A percentile compares a stretch with the other conserved stretches of the same genome.
Conservation (phyloP, 306 rosid genomes). For the Castanopsis chinensis region DNA sequence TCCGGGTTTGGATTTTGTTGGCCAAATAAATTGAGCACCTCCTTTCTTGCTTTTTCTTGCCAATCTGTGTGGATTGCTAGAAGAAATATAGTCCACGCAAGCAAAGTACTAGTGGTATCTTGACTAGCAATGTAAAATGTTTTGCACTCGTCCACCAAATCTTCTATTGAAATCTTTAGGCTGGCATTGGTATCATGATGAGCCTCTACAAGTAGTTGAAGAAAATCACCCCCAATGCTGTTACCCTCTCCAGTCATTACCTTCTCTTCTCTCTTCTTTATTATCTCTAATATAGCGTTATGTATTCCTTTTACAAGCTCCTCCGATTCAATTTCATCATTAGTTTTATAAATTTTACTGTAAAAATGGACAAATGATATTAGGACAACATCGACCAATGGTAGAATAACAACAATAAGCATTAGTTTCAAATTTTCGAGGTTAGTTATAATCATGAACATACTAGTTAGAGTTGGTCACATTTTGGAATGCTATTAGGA, state of each 20-base stretch:
- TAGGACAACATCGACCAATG: too few relatives aligned
- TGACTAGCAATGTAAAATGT: conserved; percentile 28
- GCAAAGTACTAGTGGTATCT: conserved; percentile 30
- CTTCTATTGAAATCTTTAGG: conserved; percentile 17
- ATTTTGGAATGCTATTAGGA: too few relatives aligned
- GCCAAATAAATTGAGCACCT: not conserved
- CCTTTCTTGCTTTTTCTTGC: conserved; percentile 36
- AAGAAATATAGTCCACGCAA: conserved; percentile 28
- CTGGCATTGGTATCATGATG: conserved; percentile 15
- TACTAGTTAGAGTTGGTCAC: too few relatives aligned
- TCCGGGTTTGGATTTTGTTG: not conserved
- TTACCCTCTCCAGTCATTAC: conserved; percentile 6
- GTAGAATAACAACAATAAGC: too few relatives aligned
- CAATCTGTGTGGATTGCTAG: conserved; percentile 33
- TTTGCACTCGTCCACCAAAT: conserved; percentile 35
- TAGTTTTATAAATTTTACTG: conserved; percentile 25
- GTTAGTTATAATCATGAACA: too few relatives aligned
- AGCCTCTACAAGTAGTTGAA: conserved; percentile 27
- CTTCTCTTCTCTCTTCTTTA: conserved; percentile 23
- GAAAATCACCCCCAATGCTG: conserved; percentile 30
- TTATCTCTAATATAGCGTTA: not conserved
- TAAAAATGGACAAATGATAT: not conserved
- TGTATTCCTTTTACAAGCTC: conserved; percentile 10
- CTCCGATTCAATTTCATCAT: conserved; percentile 17
- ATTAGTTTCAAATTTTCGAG: too few relatives aligned